Percentiles rank a stretch among this genome's conserved stretches.
Conservation (phyloP, 768 basidiomycete species). For the Hortiboletus campestris region DNA sequence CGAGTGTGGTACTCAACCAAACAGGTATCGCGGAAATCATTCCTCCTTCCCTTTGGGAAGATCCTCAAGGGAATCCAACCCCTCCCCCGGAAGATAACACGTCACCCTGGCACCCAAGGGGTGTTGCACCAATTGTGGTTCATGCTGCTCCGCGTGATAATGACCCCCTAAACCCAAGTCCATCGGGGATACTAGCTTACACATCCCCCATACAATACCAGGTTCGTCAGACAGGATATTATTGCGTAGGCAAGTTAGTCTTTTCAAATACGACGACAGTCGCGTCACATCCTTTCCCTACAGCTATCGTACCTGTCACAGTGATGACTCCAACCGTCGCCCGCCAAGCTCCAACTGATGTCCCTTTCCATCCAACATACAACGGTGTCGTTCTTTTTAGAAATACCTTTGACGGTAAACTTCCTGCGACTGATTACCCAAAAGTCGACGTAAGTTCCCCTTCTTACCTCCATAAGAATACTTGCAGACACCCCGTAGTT, state of each 20-base stretch:
- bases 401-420: conserved; percentile 84
- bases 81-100: conserved; percentile 46
- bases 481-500: conserved; percentile 49
- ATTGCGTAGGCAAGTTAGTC: conserved; percentile 83
- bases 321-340: conserved; percentile 44
- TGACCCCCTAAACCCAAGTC: conserved; percentile 45
- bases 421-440: conserved; percentile 93
- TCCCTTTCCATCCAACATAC: conserved; percentile 73
- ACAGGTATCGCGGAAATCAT: conserved; percentile 15
- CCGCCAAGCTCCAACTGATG: conserved; percentile 45
- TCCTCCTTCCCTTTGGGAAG: conserved; percentile 51
- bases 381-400: conserved; percentile 78
- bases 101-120: conserved; percentile 47
- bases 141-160: conserved; percentile 18
- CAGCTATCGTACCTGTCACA: conserved; percentile 88
- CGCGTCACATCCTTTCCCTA: conserved; percentile 1
- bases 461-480: not conserved
- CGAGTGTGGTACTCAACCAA: conserved; percentile 62
- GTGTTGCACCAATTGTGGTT: conserved; percentile 7
- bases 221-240: conserved; percentile 88
- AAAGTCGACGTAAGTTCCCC: conserved; percentile 81
- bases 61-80: conserved; percentile 58
- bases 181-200: conserved; percentile 54
- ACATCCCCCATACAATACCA: conserved; percentile 74
- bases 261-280: not conserved